Evolutionary conservation across 75 land plant species (phyloP), one percentile per base, ranked within the genome.

Genomic region (Isoetes taiwanensis): DNA sequence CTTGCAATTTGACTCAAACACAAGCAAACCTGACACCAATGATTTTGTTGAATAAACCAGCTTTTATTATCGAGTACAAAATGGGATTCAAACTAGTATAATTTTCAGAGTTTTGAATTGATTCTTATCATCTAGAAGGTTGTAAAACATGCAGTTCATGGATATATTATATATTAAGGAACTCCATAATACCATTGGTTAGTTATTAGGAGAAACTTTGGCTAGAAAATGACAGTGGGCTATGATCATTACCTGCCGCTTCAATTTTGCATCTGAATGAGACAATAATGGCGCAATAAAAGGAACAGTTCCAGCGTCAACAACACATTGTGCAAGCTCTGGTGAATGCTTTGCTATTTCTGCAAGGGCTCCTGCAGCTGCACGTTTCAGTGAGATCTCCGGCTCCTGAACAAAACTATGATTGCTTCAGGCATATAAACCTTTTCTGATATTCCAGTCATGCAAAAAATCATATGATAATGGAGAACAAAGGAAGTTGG

Each of bases 341-440:
- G 72, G 59, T 32, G 59, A 31, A 32, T 69, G 72, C 37, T 69
- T 69, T 69, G 72, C 72, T 32, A 69, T 56, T 1, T 69, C 52
- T 42, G 66, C 66, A 12, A 69, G 28, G 0, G 72, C 28, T 5
- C 10, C 25, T 9, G 32, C 27, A 9, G 34, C 23, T n/a, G 66
- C 57, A 14, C 72, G 66, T 33, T 55, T 54, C 16, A 69, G 20
- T 34, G 34, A 20, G 20, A 69, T 24, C 1, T 69, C 72, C 3
- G 29, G 35, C 34, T 69, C 72, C 72, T 69, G 56, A 1, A n/a
- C 1, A 6, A 14, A 24, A 20, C 1, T 12, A 26, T n/a, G 24
- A 59, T 2, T 53, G 10, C 3, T 23, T 10, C 19, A 57, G 4
- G 30, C 5, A 33, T 3, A 12, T 14, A 4, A 28, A 57, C 12